phyloP scores from a whole-genome alignment of 805 yeast genomes.

The Tetrapisispora nanseiensis region DNA sequence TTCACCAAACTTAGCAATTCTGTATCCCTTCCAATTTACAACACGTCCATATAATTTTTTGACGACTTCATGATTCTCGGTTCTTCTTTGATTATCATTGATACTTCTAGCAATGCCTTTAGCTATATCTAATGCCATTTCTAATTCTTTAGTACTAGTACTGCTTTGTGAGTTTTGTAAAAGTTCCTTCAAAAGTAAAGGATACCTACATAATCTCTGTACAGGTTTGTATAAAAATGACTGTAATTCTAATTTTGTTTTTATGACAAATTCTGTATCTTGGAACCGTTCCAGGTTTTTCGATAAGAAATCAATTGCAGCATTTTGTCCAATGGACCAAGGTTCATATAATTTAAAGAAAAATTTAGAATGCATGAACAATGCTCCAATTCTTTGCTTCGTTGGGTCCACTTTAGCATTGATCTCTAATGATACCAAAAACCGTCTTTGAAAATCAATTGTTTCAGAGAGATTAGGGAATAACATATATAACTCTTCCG shows the following conservation, averaged over 20 bases:
- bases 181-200: conserved; percentile 67
- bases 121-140: conserved; percentile 60
- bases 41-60: conserved; percentile 66
- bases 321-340: conserved; percentile 84
- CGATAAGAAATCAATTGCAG: conserved; percentile 73
- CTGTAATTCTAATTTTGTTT: conserved; percentile 81
- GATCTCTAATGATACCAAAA: conserved; percentile 80
- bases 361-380: conserved; percentile 75
- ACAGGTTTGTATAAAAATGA: conserved; percentile 87
- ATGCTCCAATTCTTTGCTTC: conserved; percentile 79
- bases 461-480: conserved; percentile 80
- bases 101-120: conserved; percentile 79
- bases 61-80: conserved; percentile 71
- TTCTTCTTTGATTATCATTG: conserved; percentile 86
- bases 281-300: conserved; percentile 37
- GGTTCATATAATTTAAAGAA: conserved; percentile 87
- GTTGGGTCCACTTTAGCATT: conserved; percentile 65
- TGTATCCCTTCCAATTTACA: conserved; percentile 87
- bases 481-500: conserved; percentile 68
- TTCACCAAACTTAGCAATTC: conserved; percentile 72
- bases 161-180: conserved; percentile 27
- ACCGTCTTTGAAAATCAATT: conserved; percentile 85
- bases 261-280: conserved; percentile 54
- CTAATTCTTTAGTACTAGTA: conserved; percentile 43
- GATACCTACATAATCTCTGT: conserved; percentile 93